Base-by-base conservation (phyloP, 352 stramenopile genomes). In the Pythium utonaiense region DNA sequence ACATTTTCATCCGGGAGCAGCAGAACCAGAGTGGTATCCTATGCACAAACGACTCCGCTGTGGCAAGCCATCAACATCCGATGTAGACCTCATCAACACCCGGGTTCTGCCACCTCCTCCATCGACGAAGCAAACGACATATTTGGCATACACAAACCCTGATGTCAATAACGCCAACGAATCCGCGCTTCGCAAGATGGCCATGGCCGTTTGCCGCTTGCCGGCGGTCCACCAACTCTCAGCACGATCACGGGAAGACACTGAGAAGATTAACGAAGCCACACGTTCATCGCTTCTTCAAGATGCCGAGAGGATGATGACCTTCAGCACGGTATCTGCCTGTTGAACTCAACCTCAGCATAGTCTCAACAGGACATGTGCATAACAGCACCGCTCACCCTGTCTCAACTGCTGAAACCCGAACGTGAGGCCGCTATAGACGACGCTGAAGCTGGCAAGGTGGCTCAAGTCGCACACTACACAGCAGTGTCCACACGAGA, bases 131-230 rank as follows among this genome's bases (percentile, higher is more conserved):
- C 41, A 25, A 49, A 22, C n/a, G 0, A 25, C 31, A 12, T 51
- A 40, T 24, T 25, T 59, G 2, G 53, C 53, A 17, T 59, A 59
- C 36, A 27, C 22, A 59, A 59, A 59, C 19, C 36, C 49, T 6
- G 36, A 41, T 24, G 24, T 14, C n/a, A 25, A 16, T 0, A 50
- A 59, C 19, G 25, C 9, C 0, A 28, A 17, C 9, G 28, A 33
- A 9, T 5, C 28, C 2, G 53, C 53, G 0, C 5, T 59, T 16
- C 34, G 34, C 3, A 19, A 21, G 10, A 16, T 42, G 34, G 10
- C 3, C 4, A 16, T 5, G 10, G 7, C 34, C 8, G n/a, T 42
- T 13, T 42, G 34, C 17, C 10, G 4, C 12, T 21, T 42, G 8
- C 7, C 8, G 4, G 34, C 34, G 5, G 9, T 9, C 9, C 28